Conservation (phyloP, 1,284 basidiomycete species). For the Cryptococcus amylolentus region DNA sequence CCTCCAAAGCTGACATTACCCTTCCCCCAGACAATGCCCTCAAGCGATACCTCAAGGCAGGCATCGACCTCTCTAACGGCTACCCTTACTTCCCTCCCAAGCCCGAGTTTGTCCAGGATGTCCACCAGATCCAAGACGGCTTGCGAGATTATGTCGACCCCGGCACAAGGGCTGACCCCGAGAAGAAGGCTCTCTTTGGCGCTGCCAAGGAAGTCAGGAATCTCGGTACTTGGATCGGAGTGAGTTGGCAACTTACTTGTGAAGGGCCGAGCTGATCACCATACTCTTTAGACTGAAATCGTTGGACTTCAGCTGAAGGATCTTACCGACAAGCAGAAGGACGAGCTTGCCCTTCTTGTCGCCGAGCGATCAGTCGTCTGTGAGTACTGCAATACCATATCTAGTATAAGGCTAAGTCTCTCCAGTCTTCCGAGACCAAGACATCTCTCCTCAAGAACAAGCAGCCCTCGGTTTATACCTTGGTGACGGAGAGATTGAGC, state of each 20-base stretch:
- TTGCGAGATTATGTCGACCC: conserved; percentile 22
- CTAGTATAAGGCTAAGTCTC: too few species aligned
- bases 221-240: conserved; percentile 31
- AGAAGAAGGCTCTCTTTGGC: conserved; percentile 37
- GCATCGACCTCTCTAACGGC: conserved; percentile 11
- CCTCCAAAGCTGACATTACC: background rate
- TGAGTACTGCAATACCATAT: conserved; percentile 9
- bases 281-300: conserved; percentile 27
- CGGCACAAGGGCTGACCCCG: conserved; percentile 29
- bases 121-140: conserved; percentile 12
- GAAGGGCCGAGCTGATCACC: conserved; percentile 8
- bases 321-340: conserved; percentile 31
- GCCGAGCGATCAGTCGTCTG: conserved; percentile 35
- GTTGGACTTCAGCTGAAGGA: conserved; percentile 30
- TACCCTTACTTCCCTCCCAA: conserved; percentile 37
- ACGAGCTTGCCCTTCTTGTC: conserved; percentile 34
- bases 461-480: conserved; percentile 30
- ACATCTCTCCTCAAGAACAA: conserved; percentile 31
- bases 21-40: background rate
- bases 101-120: conserved; percentile 34
- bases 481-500: conserved; percentile 49
- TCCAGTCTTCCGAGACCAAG: conserved; percentile 24
- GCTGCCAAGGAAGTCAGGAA: conserved; percentile 32
- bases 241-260: conserved; percentile 6
- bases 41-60: background rate